Evolutionary conservation across 345 rosid genomes (phyloP).

Genomic region (Aethionema arabicum): DNA sequence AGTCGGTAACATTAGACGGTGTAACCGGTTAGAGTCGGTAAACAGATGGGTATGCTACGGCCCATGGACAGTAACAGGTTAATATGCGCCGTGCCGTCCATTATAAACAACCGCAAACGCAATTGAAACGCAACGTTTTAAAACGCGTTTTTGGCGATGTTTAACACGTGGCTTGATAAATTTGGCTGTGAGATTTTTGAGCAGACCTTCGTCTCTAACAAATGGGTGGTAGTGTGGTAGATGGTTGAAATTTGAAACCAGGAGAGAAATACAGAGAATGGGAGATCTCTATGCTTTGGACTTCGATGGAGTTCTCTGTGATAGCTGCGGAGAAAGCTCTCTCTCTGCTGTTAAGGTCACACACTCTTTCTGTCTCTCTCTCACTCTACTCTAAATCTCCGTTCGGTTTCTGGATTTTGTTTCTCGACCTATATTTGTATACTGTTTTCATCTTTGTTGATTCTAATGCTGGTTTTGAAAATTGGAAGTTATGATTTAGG

Average conservation of each 20-base stretch:
- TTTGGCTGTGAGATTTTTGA: neutral
- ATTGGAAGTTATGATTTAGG: neutral
- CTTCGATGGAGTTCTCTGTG: slow-evolving; percentile 94
- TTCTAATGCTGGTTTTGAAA: neutral
- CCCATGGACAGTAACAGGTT: slow-evolving; percentile 10
- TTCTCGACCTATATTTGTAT: neutral
- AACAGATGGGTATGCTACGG: slow-evolving; percentile 7
- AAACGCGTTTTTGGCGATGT: neutral
- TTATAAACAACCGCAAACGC: slow-evolving; percentile 15
- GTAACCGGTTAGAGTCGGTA: slow-evolving; percentile 50
- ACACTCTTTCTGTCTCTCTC: neutral
- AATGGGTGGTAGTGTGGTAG: slow-evolving; percentile 36
- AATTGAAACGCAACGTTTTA: neutral
- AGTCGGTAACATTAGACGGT: slow-evolving; percentile 15
- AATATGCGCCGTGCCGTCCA: neutral
- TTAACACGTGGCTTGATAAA: slow-evolving; percentile 5
- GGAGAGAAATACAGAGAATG: slow-evolving; percentile 32
- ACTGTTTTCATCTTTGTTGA: too few species aligned
- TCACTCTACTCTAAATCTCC: neutral
- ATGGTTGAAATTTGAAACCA: slow-evolving; percentile 15
- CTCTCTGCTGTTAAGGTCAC: slow-evolving; percentile 87
- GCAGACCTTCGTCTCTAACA: slow-evolving; percentile 10
- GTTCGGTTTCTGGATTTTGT: neutral
- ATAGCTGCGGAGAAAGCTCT: slow-evolving; percentile 94
- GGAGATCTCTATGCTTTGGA: slow-evolving; percentile 90